These are phyloP conservation scores for Basidioascus undulatus DNA, from an alignment of 768 basidiomycete species.

Conservation along the genomic window DNA sequence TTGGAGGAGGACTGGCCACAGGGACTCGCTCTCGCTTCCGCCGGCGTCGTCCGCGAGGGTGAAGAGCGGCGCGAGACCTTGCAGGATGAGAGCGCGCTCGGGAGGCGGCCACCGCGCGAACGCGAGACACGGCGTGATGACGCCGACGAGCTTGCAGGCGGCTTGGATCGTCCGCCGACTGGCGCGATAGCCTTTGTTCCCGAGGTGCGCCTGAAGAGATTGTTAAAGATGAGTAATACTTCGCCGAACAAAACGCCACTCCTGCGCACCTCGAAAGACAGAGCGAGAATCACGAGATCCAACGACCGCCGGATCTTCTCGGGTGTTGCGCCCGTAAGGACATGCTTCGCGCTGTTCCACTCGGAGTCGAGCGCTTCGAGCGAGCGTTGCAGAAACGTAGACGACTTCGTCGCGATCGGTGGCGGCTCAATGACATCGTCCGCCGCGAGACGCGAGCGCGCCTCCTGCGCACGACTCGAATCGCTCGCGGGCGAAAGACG, in stretches of 20 bases:
- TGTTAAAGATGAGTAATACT: too few relatives aligned
- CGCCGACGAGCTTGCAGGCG: constrained; percentile 29
- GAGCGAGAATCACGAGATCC: constrained; percentile 39
- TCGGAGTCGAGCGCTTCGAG: constrained; percentile 29
- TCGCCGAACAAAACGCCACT: background rate
- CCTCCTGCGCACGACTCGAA: constrained; percentile 1
- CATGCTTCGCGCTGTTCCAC: constrained; percentile 24
- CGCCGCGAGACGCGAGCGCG: background rate
- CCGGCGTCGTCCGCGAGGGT: constrained; percentile 18
- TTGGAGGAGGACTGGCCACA: constrained; percentile 9
- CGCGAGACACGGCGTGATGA: constrained; percentile 23
- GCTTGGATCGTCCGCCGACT: constrained; percentile 39
- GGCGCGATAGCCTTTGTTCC: constrained; percentile 34
- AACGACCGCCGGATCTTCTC: constrained; percentile 42
- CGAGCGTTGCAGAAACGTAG: constrained; percentile 35
- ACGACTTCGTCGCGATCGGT: constrained; percentile 25
- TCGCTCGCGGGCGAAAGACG: constrained; percentile 22
- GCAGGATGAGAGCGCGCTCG: constrained; percentile 41
- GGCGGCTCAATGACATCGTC: constrained; percentile 6
- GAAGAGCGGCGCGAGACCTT: constrained; percentile 41
- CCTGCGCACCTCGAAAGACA: constrained; percentile 48
- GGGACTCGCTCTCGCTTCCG: background rate
- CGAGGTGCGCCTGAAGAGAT: constrained; percentile 19
- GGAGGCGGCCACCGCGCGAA: constrained; percentile 29
- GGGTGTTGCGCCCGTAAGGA: constrained; percentile 24